These are phyloP conservation scores for Bruguiera sexangula DNA, from an alignment of 345 rosid species.

Conservation along the genomic window DNA sequence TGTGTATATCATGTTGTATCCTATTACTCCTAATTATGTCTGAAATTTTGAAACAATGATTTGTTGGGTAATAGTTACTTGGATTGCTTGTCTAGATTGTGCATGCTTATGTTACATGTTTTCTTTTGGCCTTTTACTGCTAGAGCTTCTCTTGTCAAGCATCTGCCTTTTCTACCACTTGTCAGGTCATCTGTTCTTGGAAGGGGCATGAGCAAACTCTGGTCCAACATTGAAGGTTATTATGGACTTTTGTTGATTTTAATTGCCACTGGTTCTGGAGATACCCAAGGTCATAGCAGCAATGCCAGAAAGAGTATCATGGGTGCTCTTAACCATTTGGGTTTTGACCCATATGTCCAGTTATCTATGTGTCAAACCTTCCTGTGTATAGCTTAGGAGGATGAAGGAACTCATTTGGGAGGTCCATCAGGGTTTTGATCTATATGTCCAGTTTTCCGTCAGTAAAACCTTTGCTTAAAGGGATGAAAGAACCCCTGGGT, in stretches of 20 bases:
- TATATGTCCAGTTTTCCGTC: too few species aligned
- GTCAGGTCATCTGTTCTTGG: constrained; percentile 75
- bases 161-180: constrained; percentile 9
- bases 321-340: constrained; percentile 64
- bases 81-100: neutral
- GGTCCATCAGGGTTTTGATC: too few species aligned
- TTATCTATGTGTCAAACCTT: constrained; percentile 53
- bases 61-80: neutral
- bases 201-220: constrained; percentile 80
- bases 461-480: too few species aligned
- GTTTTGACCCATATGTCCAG: constrained; percentile 72
- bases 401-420: neutral
- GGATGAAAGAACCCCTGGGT: neutral
- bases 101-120: neutral
- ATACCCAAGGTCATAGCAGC: constrained; percentile 32
- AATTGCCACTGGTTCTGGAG: constrained; percentile 52
- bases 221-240: constrained; percentile 88
- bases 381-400: constrained; percentile 43
- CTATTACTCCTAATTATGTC: neutral
- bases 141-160: neutral
- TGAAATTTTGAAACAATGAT: neutral
- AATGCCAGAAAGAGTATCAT: constrained; percentile 57
- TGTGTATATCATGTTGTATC: neutral
- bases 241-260: constrained; percentile 64
- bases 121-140: neutral